Conservation (phyloP, 1,284 basidiomycete genomes). For the Cryptococcus neoformans region DNA sequence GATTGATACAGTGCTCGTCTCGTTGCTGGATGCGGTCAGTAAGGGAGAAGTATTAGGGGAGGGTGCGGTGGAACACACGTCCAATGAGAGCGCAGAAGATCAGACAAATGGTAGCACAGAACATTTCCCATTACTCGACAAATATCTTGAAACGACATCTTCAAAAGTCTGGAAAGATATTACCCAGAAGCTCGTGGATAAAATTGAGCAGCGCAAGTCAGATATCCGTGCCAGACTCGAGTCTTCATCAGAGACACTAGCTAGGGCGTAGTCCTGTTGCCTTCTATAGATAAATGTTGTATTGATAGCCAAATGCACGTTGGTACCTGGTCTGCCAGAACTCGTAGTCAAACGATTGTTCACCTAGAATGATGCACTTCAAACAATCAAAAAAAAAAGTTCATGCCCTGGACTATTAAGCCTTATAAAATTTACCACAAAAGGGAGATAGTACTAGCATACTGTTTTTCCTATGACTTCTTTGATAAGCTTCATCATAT, state of each 20-base stretch:
- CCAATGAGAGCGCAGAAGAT: not conserved
- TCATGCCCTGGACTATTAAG: too few species aligned
- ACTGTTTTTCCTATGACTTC: too few species aligned
- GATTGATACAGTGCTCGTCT: conserved; percentile 89
- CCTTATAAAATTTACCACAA: too few species aligned
- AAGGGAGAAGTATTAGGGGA: conserved; percentile 47
- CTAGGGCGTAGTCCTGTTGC: too few species aligned
- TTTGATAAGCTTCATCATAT: too few species aligned
- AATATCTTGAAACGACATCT: conserved; percentile 48
- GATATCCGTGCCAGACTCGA: conserved; percentile 1
- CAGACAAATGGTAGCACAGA: not conserved
- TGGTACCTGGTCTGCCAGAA: too few species aligned
- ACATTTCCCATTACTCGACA: conserved; percentile 45
- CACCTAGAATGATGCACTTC: too few species aligned
- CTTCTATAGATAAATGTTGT: too few species aligned
- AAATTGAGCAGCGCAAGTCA: conserved; percentile 23
- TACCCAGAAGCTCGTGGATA: conserved; percentile 30
- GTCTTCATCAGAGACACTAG: not conserved
- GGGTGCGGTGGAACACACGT: not conserved
- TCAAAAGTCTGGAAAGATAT: conserved; percentile 47
- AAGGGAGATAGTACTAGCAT: too few species aligned
- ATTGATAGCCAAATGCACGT: too few species aligned
- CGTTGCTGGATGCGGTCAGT: conserved; percentile 70
- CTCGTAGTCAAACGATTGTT: too few species aligned
- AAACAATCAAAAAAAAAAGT: too few species aligned